Evolutionary conservation across 1,284 basidiomycete species (phyloP).

Genomic region (Tilletia indica): DNA sequence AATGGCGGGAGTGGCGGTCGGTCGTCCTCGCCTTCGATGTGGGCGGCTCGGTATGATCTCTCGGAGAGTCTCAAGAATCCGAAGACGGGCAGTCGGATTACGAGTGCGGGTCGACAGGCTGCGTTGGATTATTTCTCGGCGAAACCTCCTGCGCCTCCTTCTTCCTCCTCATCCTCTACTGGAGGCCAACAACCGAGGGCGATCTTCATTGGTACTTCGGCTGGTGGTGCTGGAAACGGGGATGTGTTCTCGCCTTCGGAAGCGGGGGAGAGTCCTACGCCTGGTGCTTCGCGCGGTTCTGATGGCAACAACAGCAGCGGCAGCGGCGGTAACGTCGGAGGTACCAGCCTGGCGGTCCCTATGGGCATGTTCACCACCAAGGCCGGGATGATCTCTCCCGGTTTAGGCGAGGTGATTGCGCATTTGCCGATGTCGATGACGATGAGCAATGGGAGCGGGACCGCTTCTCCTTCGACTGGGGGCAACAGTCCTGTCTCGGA

Average conservation of each 20-base stretch:
- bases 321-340: neutral
- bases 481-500: constrained; percentile 18
- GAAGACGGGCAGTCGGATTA: constrained; percentile 40
- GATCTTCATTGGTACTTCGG: neutral
- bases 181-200: neutral
- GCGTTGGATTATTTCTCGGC: constrained; percentile 51
- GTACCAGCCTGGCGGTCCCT: constrained; percentile 22
- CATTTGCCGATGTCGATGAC: constrained; percentile 28
- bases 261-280: constrained; percentile 30
- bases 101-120: constrained; percentile 41
- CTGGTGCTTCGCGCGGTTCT: constrained; percentile 20
- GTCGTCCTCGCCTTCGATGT: constrained; percentile 34
- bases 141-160: constrained; percentile 26
- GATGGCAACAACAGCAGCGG: neutral
- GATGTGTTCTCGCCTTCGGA: constrained; percentile 33
- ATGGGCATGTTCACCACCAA: constrained; percentile 34
- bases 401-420: constrained; percentile 40
- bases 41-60: constrained; percentile 60
- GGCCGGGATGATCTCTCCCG: constrained; percentile 47
- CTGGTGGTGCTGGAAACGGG: constrained; percentile 19
- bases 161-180: neutral
- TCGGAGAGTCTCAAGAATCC: constrained; percentile 59
- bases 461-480: constrained; percentile 29
- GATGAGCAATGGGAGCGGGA: constrained; percentile 24
- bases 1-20: constrained; percentile 39